Conservation (phyloP, 352 stramenopile species). For the Thalassiosira delicatula region DNA sequence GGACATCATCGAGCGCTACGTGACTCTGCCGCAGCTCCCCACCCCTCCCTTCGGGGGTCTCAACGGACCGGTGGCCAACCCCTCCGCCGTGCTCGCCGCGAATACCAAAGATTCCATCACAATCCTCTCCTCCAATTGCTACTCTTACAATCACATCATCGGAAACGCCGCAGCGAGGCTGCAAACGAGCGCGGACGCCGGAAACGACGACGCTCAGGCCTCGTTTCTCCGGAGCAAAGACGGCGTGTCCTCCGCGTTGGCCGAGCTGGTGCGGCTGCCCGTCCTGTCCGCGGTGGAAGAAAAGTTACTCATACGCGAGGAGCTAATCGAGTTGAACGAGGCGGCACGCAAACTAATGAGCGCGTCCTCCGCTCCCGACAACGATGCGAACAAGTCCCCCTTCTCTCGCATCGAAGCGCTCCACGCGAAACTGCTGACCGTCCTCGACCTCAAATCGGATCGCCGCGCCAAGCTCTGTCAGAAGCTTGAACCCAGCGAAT, state of each 20-base stretch:
- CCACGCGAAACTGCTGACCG: slow-evolving; percentile 48
- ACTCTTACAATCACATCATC: slow-evolving; percentile 66
- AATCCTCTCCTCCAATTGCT: slow-evolving; percentile 58
- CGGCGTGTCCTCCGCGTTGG: slow-evolving; percentile 48
- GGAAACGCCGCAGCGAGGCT: slow-evolving; percentile 48
- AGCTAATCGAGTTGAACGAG: slow-evolving; percentile 69
- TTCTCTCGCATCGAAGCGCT: slow-evolving; percentile 61
- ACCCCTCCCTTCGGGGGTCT: slow-evolving; percentile 35
- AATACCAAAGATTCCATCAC: slow-evolving; percentile 67
- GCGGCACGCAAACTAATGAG: slow-evolving; percentile 40
- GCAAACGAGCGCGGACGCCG: slow-evolving; percentile 26
- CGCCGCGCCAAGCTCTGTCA: slow-evolving; percentile 44
- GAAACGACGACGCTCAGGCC: slow-evolving; percentile 8
- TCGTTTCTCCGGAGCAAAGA: slow-evolving; percentile 47
- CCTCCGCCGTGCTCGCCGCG: slow-evolving; percentile 41
- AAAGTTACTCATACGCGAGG: slow-evolving; percentile 60
- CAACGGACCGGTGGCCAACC: slow-evolving; percentile 33
- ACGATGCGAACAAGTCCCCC: neutral
- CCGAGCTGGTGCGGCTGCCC: slow-evolving; percentile 56
- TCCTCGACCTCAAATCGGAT: slow-evolving; percentile 56
- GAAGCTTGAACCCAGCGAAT: slow-evolving; percentile 49
- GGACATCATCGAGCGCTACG: slow-evolving; percentile 57
- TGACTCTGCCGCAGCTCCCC: slow-evolving; percentile 54
- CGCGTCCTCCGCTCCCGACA: neutral
- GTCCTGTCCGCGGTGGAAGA: slow-evolving; percentile 75